phyloP scores from a whole-genome alignment of 441 rosid genomes.

The Rhodomyrtus psidioides region DNA sequence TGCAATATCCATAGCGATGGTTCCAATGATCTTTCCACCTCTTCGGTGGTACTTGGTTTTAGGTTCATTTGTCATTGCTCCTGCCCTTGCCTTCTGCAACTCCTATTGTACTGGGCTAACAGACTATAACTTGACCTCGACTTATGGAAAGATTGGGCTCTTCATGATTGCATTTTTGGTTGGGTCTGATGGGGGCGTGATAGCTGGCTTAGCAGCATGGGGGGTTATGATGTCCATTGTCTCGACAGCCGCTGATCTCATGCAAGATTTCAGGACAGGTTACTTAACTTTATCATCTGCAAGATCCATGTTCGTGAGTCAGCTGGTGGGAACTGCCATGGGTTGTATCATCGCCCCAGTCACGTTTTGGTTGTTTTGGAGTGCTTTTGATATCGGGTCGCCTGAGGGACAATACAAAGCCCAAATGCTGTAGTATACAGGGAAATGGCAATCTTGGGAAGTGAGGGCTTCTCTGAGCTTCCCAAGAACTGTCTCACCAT shows the following conservation, averaged over 20 bases:
- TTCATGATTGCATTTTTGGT: conserved; percentile 76
- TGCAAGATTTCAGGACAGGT: conserved; percentile 94
- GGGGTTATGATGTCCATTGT: conserved; percentile 93
- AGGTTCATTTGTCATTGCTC: conserved; percentile 72
- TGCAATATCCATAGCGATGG: conserved; percentile 69
- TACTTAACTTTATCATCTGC: conserved; percentile 82
- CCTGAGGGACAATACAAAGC: conserved; percentile 82
- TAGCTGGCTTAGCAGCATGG: conserved; percentile 82
- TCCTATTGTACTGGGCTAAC: conserved; percentile 92
- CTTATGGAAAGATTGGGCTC: conserved; percentile 91
- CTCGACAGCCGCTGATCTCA: conserved; percentile 88
- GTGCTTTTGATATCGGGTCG: conserved; percentile 70
- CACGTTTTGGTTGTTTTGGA: conserved; percentile 84
- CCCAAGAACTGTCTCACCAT: conserved; percentile 70
- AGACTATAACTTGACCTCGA: conserved; percentile 72
- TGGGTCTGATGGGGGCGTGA: conserved; percentile 70
- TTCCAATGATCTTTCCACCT: conserved; percentile 73
- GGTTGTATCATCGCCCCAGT: conserved; percentile 82
- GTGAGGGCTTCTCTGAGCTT: conserved; percentile 65
- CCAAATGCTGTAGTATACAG: conserved; percentile 82
- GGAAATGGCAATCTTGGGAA: conserved; percentile 80
- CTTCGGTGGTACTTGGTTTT: conserved; percentile 85
- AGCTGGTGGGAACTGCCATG: conserved; percentile 74
- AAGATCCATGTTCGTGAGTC: conserved; percentile 85
- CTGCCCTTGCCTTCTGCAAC: conserved; percentile 87